Base-by-base conservation (phyloP, 257 asterid species). In the Parsonsia alboflavescens region DNA sequence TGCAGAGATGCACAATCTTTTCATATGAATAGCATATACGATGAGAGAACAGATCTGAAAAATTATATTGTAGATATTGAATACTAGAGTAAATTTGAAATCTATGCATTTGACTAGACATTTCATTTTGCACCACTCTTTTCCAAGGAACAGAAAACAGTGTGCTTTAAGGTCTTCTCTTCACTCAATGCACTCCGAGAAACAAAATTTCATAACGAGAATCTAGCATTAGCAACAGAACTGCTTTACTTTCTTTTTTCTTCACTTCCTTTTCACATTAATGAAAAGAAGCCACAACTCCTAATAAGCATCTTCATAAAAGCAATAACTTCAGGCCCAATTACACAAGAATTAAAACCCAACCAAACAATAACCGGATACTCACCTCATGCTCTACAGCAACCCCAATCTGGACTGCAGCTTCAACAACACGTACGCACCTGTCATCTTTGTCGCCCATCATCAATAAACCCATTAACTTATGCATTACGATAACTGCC, bases 401-500 rank as follows among this genome's bases (percentile, higher is more conserved):
- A 36, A 71, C 75, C 72, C 98, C 98, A 78, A 94, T 89, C 75
- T 92, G 94, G 58, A 89, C 84, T 1, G 98, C 97, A 56, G 97
- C 97, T 77, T 92, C 97, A 49, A 94, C 96, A 41, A 94, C 96
- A 0, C 92, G 91, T 68, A 94, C 97, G 68, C 87, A 82, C 87
- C 91, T 86, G 39, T 85, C 86, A 69, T 90, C 96, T 82, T 87
- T 86, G 28, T 89, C 97, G 41, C 95, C 94, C 96, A 87, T 88
- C 98, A 94, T 91, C 88, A 94, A 72, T 79, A 91, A 80, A 72
- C 87, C 96, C 98, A 94, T 91, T 30, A 94, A 72, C 77, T 89
- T 92, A 81, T 94, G 98, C 97, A 94, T 89, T 80, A 94, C 98
- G 71, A 94, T 94, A 3, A 94, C 90, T 26, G 98, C 97, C 88